Evolutionary conservation across 2,329 filamentous ascomycete genomes (phyloP).

Genomic region (Colletotrichum sp.): DNA sequence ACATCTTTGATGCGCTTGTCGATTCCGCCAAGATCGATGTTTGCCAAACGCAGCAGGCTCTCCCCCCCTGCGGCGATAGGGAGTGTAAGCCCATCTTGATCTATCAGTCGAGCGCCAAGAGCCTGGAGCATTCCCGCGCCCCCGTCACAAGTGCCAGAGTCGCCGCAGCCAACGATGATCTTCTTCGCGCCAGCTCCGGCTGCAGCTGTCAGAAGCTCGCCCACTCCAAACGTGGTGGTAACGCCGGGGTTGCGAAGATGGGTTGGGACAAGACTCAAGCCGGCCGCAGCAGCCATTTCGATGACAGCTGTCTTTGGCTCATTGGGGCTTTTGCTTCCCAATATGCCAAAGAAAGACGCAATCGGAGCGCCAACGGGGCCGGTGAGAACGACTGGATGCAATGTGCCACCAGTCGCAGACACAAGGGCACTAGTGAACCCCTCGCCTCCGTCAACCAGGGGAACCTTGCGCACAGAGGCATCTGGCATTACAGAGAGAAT

Average conservation of each 20-base stretch:
- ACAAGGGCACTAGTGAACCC: constrained; percentile 55
- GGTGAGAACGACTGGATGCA: constrained; percentile 41
- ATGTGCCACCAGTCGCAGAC: constrained; percentile 42
- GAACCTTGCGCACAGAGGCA: constrained; percentile 50
- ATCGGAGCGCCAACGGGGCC: constrained; percentile 49
- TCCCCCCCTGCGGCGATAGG: constrained; percentile 45
- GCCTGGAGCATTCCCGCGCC: constrained; percentile 60
- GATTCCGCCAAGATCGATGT: constrained; percentile 42
- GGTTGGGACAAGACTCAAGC: constrained; percentile 52
- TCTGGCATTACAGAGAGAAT: constrained; percentile 48
- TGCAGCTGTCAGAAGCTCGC: constrained; percentile 51
- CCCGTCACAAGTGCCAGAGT: constrained; percentile 59
- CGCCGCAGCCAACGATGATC: constrained; percentile 57
- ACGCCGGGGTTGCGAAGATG: constrained; percentile 47
- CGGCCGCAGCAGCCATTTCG: constrained; percentile 59
- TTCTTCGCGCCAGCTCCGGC: constrained; percentile 48
- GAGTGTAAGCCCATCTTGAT: constrained; percentile 39
- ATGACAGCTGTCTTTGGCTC: constrained; percentile 46
- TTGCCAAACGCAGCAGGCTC: constrained; percentile 38
- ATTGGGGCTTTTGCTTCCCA: constrained; percentile 29
- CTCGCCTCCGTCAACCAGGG: constrained; percentile 58
- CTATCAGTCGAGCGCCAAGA: constrained; percentile 50
- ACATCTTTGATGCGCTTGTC: constrained; percentile 41
- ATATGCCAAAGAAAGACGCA: constrained; percentile 51
- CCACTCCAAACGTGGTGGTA: constrained; percentile 58